Base-by-base conservation (phyloP, 805 yeast genomes). In the Nakazawaea ambrosiae region DNA sequence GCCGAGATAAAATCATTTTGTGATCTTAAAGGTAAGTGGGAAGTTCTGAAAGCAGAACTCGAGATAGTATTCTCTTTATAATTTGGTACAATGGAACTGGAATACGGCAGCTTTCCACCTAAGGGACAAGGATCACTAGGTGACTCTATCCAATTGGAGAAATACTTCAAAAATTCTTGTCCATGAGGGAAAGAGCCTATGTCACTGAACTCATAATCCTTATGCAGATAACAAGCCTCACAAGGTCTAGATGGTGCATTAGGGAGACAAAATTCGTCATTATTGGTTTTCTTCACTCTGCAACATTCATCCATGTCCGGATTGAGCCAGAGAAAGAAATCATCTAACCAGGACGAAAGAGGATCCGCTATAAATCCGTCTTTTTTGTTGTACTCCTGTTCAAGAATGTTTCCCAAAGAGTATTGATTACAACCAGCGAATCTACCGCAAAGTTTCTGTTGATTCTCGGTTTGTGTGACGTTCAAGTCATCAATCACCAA, bases 31-130 rank as follows among this genome's bases (percentile, higher is more conserved):
- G 96, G 90, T 1, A 53, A 54, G 55, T 92, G 97, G 5, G 84
- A 70, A 2, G 90, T 75, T 47, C 97, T 65, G 61, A 90, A 87
- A n/a, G 70, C 68, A 1, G 87, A 75, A 2, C 90, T 64, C 8
- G 51, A 45, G 4, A 87, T 68, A 2, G 47, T 44, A 2, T 55
- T 56, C 1, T 57, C 47, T 1, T 61, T 59, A 22, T 60, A 59
- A 40, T 66, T 65, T 20, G 67, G 60, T 2, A 68, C 60, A 9
- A 86, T 61, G 1, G 88, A 66, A 4, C 66, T 58, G 1, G 83
- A 68, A 53, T 90, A 90, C 0, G 97, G 95, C 0, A 97, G 97
- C 51, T 84, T 83, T 2, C 98, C 98, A 3, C 96, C 97, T 20
- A 90, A 62, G 1, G 97, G 96, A 57, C 98, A 90, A 2, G 90